Percentiles rank a stretch among this genome's conserved stretches.
Evolutionary conservation across 345 rosid genomes (phyloP).

Genomic region (Ailanthus altissimus): DNA sequence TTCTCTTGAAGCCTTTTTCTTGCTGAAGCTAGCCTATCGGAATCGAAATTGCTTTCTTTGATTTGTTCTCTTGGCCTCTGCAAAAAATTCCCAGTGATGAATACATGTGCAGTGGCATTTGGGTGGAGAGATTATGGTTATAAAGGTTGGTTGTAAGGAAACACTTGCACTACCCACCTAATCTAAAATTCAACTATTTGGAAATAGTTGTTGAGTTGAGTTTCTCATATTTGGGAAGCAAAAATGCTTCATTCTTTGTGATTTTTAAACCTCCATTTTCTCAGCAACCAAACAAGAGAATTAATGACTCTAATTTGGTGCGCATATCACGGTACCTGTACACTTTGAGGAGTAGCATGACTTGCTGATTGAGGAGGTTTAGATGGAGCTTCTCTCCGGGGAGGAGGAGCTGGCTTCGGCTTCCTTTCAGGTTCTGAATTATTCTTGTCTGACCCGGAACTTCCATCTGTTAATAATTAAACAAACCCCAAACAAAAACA

Average conservation of each 20-base stretch:
- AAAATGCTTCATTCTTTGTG: slow-evolving; percentile 3
- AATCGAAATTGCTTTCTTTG: slow-evolving; percentile 51
- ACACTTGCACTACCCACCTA: slow-evolving; percentile 5
- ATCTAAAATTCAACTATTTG: slow-evolving; percentile 8
- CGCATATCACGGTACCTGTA: slow-evolving; percentile 38
- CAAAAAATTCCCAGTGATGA: slow-evolving; percentile 17
- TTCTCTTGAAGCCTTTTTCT: slow-evolving; percentile 83
- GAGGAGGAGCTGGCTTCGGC: slow-evolving; percentile 44
- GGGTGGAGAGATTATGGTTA: background rate
- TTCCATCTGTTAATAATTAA: slow-evolving; percentile 52
- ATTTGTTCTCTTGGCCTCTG: slow-evolving; percentile 72
- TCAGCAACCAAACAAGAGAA: slow-evolving; percentile 21
- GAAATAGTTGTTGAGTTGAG: slow-evolving; percentile 1
- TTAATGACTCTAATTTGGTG: slow-evolving; percentile 7
- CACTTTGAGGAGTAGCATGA: slow-evolving; percentile 53
- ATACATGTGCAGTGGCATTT: background rate
- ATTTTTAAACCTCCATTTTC: slow-evolving; percentile 11
- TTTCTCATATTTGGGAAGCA: no score
- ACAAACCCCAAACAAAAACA: slow-evolving; percentile 9
- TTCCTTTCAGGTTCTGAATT: slow-evolving; percentile 71
- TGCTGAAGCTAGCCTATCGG: slow-evolving; percentile 68
- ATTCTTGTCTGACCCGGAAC: slow-evolving; percentile 72
- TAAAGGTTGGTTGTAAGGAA: background rate
- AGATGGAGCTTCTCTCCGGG: slow-evolving; percentile 55
- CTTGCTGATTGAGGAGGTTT: slow-evolving; percentile 50